Base-by-base conservation (phyloP, 2,329 filamentous ascomycete species). In the Aspergillus quadricinctus region DNA sequence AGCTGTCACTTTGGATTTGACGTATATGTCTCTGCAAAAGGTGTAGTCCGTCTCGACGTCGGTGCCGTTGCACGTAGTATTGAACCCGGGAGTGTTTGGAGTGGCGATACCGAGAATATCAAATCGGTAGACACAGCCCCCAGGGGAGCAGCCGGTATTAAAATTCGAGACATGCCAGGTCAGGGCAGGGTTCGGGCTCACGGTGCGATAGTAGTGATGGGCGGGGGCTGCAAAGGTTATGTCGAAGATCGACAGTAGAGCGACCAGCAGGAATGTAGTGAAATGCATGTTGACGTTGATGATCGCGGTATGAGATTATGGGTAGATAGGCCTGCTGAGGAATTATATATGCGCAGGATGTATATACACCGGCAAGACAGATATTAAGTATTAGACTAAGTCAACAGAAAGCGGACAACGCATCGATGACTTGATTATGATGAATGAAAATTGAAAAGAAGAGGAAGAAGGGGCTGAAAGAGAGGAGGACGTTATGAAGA, bases 141-240 rank as follows among this genome's bases (percentile, higher is more conserved):
- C 70, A 1, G 67, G 65, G 3, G 72, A 70, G 60, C 71, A 72
- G 58, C 65, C 62, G 35, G 68, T 57, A 8, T 53, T 56, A 59
- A 72, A 74, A 54, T 68, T 56, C 48, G 68, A 63, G 28, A 69
- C 68, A 6, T 66, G 60, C 71, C 69, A 75, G 58, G 60, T 66
- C n/a, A 69, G 50, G 40, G 52, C 49, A 49, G 60, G 58, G 55
- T 50, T 61, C 48, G 60, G 58, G 54, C 49, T 61, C 49, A 57
- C 46, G 25, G 51, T 53, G 14, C 55, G 55, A 31, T 31, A 11
- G 27, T 28, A 28, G 11, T 35, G 31, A 28, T 52, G 51, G 27
- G 62, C 49, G n/a, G 61, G 57, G n/a, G 57, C 50, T 11, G 67
- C 63, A 19, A 59, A 57, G 49, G 60, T 53, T 5, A 69, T 43